Percentiles rank a stretch among this genome's conserved stretches.
These are phyloP conservation scores for Aspergillus japonicus DNA, from an alignment of 2,329 filamentous ascomycete species.

Conservation along the genomic window DNA sequence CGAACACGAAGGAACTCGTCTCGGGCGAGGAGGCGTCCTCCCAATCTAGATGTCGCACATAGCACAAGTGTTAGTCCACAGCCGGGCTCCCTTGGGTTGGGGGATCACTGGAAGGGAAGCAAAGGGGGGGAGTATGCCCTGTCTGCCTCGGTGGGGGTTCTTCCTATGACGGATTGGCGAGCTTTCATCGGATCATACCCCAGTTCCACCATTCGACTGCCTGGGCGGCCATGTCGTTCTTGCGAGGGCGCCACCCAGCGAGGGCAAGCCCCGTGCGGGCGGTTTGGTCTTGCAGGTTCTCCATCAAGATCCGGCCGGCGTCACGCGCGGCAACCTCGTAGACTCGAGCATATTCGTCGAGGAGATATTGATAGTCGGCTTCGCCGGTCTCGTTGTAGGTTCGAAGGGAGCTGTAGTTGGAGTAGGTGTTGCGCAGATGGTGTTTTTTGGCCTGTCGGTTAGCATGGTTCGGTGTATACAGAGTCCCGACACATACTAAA, in stretches of 20 bases:
- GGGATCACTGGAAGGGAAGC: background rate
- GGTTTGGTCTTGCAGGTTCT: slow-evolving; percentile 63
- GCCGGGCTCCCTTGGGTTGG: background rate
- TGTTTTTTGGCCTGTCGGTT: slow-evolving; percentile 54
- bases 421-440: slow-evolving; percentile 55
- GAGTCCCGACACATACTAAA: slow-evolving; percentile 13
- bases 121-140: background rate
- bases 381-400: slow-evolving; percentile 61
- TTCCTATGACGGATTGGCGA: background rate
- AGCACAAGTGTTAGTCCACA: background rate
- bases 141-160: background rate
- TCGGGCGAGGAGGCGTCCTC: slow-evolving; percentile 60
- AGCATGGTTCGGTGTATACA: background rate
- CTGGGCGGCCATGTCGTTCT: slow-evolving; percentile 53
- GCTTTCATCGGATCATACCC: slow-evolving; percentile 26
- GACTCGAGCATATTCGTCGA: slow-evolving; percentile 52
- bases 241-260: slow-evolving; percentile 62
- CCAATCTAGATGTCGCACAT: slow-evolving; percentile 46
- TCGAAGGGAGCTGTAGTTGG: slow-evolving; percentile 57
- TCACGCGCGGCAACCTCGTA: slow-evolving; percentile 50
- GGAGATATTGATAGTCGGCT: slow-evolving; percentile 50
- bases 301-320: slow-evolving; percentile 56
- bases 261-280: slow-evolving; percentile 59
- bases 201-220: slow-evolving; percentile 62
- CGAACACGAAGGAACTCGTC: slow-evolving; percentile 56